Percentiles rank a stretch among this genome's conserved stretches.
Evolutionary conservation across 805 yeast genomes (phyloP).

Genomic region (Cyberlindnera mrakii): DNA sequence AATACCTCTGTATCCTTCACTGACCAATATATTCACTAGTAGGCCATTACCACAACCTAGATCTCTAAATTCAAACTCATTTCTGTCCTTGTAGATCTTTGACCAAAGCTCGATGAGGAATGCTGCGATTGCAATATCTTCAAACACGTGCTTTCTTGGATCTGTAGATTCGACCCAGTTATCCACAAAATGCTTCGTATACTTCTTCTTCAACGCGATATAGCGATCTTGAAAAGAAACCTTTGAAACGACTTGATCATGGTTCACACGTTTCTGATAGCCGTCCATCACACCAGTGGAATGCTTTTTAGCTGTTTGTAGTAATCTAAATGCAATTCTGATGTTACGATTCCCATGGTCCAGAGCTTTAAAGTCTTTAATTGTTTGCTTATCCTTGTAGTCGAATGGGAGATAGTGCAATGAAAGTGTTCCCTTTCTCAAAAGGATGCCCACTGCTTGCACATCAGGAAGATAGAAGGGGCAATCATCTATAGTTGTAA

Average conservation of each 20-base stretch:
- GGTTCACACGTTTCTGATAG: slow-evolving; percentile 81
- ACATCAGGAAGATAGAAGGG: slow-evolving; percentile 92
- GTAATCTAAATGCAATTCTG: slow-evolving; percentile 74
- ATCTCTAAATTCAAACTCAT: slow-evolving; percentile 70
- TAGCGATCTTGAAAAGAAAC: slow-evolving; percentile 80
- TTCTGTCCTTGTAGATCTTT: slow-evolving; percentile 33
- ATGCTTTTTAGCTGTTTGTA: slow-evolving; percentile 78
- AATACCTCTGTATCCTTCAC: slow-evolving; percentile 76
- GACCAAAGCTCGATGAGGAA: slow-evolving; percentile 85
- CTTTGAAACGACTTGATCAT: slow-evolving; percentile 80
- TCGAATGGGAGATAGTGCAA: slow-evolving; percentile 70
- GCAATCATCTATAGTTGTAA: slow-evolving; percentile 47
- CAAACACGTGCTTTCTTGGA: slow-evolving; percentile 93
- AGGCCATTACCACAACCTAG: slow-evolving; percentile 95
- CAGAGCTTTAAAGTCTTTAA: slow-evolving; percentile 25
- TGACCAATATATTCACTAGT: slow-evolving; percentile 62
- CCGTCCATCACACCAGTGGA: slow-evolving; percentile 80
- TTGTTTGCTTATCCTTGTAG: slow-evolving; percentile 21
- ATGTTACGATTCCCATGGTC: slow-evolving; percentile 55
- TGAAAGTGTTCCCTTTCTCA: slow-evolving; percentile 41
- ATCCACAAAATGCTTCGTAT: slow-evolving; percentile 68
- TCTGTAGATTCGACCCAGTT: slow-evolving; percentile 93
- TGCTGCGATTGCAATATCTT: slow-evolving; percentile 93
- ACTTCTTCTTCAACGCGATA: slow-evolving; percentile 71
- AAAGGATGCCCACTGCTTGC: slow-evolving; percentile 66